Evolutionary conservation across 2,329 filamentous ascomycete genomes (phyloP), one percentile per base, ranked within the genome.

Genomic region (Stemphylium beticola): DNA sequence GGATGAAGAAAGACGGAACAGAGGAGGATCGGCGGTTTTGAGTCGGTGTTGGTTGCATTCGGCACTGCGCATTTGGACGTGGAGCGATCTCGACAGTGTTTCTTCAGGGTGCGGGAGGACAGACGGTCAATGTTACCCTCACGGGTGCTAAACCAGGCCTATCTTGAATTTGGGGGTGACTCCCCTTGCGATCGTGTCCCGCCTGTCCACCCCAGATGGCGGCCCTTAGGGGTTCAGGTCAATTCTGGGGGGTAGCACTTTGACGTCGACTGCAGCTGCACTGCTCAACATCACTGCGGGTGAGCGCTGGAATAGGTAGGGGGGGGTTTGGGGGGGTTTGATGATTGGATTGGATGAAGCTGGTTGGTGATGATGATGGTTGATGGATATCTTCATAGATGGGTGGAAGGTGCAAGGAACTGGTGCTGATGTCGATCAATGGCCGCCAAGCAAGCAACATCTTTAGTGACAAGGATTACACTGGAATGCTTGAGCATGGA

Each of bases 61-160:
- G 34, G 20, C 47, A 49, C 14, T 29, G n/a, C 29, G 32, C 47
- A 36, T 36, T 29, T n/a, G 20, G 14, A 2, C 8, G 11, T 42
- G 31, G 14, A 18, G n/a, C 38, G 18, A 42, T 29, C 31, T 48
- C n/a, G 46, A 49, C 7, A 24, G 9, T 32, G 20, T 12, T 22
- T 37, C 47, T 43, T 33, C 38, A 49, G 43, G 41, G 53, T 53
- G 53, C 7, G 41, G 56, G 56, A 59, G 53, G 53, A 59, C 5
- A 59, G 49, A 56, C 24, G 33, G 50, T 53, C 49, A 41, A 53
- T 53, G 49, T 37, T 10, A 31, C 49, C 39, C 38, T 26, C 8
- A 7, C 24, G 24, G 24, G 50, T 41, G 42, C 49, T 44, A 54
- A 34, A 58, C 36, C 31, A 45, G 56, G 52, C 52, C 52, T 58